Evolutionary conservation across 805 yeast genomes (phyloP), one percentile per base, ranked within the genome.

Genomic region (Brettanomyces naardenensis): DNA sequence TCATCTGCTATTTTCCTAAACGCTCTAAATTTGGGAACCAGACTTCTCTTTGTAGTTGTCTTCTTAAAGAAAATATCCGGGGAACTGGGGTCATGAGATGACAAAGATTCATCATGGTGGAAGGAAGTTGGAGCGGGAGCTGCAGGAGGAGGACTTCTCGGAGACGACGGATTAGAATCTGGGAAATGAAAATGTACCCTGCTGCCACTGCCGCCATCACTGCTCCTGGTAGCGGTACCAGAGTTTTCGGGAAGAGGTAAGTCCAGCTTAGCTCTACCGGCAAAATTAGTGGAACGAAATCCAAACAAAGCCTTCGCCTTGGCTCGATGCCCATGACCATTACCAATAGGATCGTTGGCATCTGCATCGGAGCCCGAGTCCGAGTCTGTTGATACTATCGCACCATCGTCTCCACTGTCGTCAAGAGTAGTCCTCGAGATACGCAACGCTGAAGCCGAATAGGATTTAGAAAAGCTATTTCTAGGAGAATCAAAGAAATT

Each of bases 21-120:
- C 4, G 65, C 56, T 31, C 59, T 58, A 40, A 56, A 40, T 38
- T 59, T 59, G 1, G 65, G 66, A n/a, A 51, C 48, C 30, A 58
- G 34, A 1, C 53, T 51, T 32, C 52, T 48, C 21, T 53, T 51
- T 5, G 57, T 45, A 5, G 52, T 45, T 15, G 55, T 47, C 36
- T 53, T 60, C 29, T 58, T 59, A 44, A 59, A 59, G 29, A 58
- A 50, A 26, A 39, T 37, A 18, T 45, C 41, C 19, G 22, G 37
- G 6, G 37, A 13, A 15, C 11, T 7, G 10, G 7, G 7, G 10
- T 11, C 26, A 23, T 7, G 11, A 7, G 26, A 29, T 6, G 15
- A 5, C 11, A 5, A 14, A 29, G 5, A 14, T 15, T 29, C 18
- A 29, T 4, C 13, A 15, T 14, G n/a, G n/a, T 27, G 29, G 15